Conservation (phyloP, 2,329 filamentous ascomycete genomes). For the Tolypocladium nubicola region DNA sequence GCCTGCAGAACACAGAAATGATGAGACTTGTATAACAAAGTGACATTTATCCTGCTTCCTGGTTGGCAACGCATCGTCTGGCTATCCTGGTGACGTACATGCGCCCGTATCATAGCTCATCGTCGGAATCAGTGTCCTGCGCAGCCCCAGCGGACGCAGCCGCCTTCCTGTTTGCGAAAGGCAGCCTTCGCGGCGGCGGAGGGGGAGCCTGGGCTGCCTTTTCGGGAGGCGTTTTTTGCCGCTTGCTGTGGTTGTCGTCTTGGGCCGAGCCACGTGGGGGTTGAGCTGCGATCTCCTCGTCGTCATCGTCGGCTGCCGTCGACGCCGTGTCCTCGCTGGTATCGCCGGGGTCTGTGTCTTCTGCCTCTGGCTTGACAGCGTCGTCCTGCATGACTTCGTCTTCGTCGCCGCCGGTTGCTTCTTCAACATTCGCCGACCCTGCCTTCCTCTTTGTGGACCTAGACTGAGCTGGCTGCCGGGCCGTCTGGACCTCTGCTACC, state of each 20-base stretch:
- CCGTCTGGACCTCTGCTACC: conserved; percentile 10
- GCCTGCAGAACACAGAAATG: background rate
- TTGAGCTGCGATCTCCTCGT: conserved; percentile 12
- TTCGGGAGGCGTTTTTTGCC: conserved; percentile 7
- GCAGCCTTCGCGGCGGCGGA: conserved; percentile 28
- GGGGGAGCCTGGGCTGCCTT: conserved; percentile 19
- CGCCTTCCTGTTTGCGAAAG: conserved; percentile 30
- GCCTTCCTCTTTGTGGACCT: conserved; percentile 41
- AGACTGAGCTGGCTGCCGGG: conserved; percentile 21
- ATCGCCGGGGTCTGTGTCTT: conserved; percentile 29
- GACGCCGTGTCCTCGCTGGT: conserved; percentile 29
- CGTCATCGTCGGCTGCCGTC: conserved; percentile 31
- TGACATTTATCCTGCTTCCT: background rate
- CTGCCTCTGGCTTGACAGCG: conserved; percentile 19
- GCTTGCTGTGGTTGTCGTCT: background rate
- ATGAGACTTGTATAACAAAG: background rate
- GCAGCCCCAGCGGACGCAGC: conserved; percentile 14
- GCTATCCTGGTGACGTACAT: background rate
- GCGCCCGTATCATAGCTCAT: conserved; percentile 33
- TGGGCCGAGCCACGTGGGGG: background rate
- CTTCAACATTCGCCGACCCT: conserved; percentile 28
- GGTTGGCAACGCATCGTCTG: background rate
- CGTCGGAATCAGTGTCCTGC: conserved; percentile 45
- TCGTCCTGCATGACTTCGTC: conserved; percentile 40
- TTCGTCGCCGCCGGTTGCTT: conserved; percentile 32